Evolutionary conservation across 1,284 basidiomycete genomes (phyloP).

Genomic region (Caloboletus inedulis): DNA sequence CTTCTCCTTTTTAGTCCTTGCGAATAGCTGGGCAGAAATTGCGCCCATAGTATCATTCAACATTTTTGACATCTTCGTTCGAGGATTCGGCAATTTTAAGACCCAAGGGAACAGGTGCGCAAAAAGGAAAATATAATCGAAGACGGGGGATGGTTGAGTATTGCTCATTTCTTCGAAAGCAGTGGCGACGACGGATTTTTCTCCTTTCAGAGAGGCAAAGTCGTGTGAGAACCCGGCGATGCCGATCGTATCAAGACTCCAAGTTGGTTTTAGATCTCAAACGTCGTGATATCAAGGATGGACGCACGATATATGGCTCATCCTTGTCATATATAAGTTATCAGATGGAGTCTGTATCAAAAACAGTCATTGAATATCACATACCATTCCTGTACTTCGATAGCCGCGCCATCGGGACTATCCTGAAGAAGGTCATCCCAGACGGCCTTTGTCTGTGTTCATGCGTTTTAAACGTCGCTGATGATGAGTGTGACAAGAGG

Average conservation of each 20-base stretch:
- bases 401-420: conserved; percentile 30
- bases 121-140: conserved; percentile 40
- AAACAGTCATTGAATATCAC: conserved; percentile 11
- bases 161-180: conserved; percentile 45
- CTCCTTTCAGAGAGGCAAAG: conserved; percentile 52
- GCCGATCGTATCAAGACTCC: conserved; percentile 54
- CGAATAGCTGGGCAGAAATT: conserved; percentile 47
- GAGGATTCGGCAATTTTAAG: conserved; percentile 42
- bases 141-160: conserved; percentile 26
- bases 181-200: conserved; percentile 40
- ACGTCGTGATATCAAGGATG: neutral
- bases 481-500: neutral
- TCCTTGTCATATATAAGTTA: conserved; percentile 34
- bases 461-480: neutral
- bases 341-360: conserved; percentile 25
- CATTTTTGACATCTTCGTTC: conserved; percentile 33
- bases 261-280: neutral
- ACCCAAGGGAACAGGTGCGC: conserved; percentile 44
- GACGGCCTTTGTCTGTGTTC: conserved; percentile 41
- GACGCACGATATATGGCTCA: conserved; percentile 29
- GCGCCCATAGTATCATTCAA: conserved; percentile 40
- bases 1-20: conserved; percentile 41
- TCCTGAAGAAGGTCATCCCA: conserved; percentile 50
- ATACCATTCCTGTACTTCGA: conserved; percentile 56
- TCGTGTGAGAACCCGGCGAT: conserved; percentile 60